Conservation (phyloP, 2,329 filamentous ascomycete species). For the Emergomyces africanus region DNA sequence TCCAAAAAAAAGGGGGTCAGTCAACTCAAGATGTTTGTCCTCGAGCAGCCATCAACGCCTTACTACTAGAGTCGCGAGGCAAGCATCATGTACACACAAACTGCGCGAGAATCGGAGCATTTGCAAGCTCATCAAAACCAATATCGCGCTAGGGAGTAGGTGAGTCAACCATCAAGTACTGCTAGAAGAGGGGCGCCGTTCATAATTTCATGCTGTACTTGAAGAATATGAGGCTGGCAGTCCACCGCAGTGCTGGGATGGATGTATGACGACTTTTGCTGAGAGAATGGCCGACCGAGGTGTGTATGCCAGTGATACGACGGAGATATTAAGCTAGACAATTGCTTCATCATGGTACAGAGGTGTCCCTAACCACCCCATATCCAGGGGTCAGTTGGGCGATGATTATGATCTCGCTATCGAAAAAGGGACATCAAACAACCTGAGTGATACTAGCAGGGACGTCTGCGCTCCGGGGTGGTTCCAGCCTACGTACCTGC, state of each 20-base stretch:
- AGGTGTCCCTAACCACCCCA: neutral
- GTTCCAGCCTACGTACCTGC: neutral
- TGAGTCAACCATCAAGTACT: conserved; percentile 12
- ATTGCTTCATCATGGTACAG: conserved; percentile 2
- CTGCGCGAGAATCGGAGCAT: conserved; percentile 6
- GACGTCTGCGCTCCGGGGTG: neutral
- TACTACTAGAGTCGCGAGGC: conserved; percentile 4
- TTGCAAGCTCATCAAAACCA: conserved; percentile 5
- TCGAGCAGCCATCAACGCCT: neutral
- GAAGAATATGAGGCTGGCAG: conserved; percentile 1
- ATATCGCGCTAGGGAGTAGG: neutral
- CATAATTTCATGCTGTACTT: conserved; percentile 4
- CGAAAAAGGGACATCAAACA: neutral
- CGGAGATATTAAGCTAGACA: conserved; percentile 13
- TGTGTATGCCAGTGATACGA: conserved; percentile 10
- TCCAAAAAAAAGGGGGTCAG: conserved; percentile 1
- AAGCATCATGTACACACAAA: conserved; percentile 1
- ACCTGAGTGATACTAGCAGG: neutral
- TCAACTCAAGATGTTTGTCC: conserved; percentile 2
- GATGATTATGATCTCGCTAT: conserved; percentile 11
- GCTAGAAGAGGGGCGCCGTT: conserved; percentile 9
- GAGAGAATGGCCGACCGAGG: neutral
- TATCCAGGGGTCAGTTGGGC: conserved; percentile 9
- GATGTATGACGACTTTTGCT: conserved; percentile 10
- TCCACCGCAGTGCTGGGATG: conserved; percentile 8